These are phyloP conservation scores for Acer negundo DNA, from an alignment of 345 rosid genomes.

Conservation along the genomic window DNA sequence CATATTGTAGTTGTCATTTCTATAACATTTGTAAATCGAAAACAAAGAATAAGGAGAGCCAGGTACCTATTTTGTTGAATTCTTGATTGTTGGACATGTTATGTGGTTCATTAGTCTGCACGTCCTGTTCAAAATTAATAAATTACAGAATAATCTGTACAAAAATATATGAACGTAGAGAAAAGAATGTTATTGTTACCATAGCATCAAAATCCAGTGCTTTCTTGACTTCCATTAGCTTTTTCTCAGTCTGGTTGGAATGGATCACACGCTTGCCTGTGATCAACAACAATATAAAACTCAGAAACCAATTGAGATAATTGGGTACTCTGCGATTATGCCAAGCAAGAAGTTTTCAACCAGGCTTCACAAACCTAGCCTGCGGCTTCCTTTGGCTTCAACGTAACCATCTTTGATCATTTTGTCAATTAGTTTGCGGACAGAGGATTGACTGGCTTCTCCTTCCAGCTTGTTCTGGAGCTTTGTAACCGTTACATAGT, in stretches of 20 bases:
- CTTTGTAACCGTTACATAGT: conserved; percentile 62
- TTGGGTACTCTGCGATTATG: neutral
- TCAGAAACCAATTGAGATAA: conserved; percentile 3
- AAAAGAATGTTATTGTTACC: conserved; percentile 39
- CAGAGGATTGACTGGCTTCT: conserved; percentile 63
- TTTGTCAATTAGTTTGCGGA: conserved; percentile 66
- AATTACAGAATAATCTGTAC: neutral
- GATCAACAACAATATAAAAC: conserved; percentile 22
- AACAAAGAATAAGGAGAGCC: neutral
- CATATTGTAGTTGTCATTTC: neutral
- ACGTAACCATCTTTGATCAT: conserved; percentile 81
- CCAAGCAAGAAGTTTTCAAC: conserved; percentile 14
- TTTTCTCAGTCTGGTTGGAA: conserved; percentile 62
- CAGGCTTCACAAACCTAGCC: conserved; percentile 63
- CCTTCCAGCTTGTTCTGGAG: conserved; percentile 79
- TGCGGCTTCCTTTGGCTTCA: conserved; percentile 70
- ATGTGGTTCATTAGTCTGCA: conserved; percentile 41
- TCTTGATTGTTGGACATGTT: conserved; percentile 30
- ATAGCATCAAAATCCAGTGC: conserved; percentile 50
- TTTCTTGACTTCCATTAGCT: conserved; percentile 77
- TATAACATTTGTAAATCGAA: neutral
- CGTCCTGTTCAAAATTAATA: conserved; percentile 47
- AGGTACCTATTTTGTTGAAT: conserved; percentile 36
- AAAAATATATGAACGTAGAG: neutral
- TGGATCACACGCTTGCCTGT: conserved; percentile 89